A percentile compares a stretch with the other conserved stretches of the same genome.
Evolutionary conservation across 1,139 yeast species (phyloP).

Genomic region (Trichomonascaceae sp.): DNA sequence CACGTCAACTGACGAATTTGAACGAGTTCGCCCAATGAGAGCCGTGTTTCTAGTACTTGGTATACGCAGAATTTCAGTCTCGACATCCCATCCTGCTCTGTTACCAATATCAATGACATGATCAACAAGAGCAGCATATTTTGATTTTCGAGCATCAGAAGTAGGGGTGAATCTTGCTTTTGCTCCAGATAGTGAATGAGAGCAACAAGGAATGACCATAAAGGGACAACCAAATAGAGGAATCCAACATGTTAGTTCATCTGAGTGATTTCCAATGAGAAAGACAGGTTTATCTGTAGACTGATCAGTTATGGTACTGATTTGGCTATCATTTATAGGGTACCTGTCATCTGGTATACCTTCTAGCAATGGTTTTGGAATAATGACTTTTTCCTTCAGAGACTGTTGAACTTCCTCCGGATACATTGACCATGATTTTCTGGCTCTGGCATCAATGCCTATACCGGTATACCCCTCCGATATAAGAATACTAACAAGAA

Average conservation of each 20-base stretch:
- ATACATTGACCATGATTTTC: conserved; percentile 81
- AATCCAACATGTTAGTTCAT: conserved; percentile 92
- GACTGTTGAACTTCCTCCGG: conserved; percentile 53
- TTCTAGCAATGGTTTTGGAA: conserved; percentile 58
- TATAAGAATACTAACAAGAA: conserved; percentile 66
- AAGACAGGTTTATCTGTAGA: conserved; percentile 68
- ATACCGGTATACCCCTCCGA: conserved; percentile 76
- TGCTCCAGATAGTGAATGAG: conserved; percentile 77
- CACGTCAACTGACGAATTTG: conserved; percentile 26
- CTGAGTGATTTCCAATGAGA: conserved; percentile 91
- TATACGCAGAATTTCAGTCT: conserved; percentile 81
- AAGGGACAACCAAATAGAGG: conserved; percentile 84
- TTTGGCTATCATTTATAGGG: conserved; percentile 50
- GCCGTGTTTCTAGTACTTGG: conserved; percentile 96
- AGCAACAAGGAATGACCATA: conserved; percentile 92
- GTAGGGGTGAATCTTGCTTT: conserved; percentile 52
- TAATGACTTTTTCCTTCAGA: conserved; percentile 68
- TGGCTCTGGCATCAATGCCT: conserved; percentile 84
- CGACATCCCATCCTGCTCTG: conserved; percentile 74
- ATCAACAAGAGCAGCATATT: conserved; percentile 79
- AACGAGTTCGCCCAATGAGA: conserved; percentile 54
- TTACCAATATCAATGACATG: conserved; percentile 68
- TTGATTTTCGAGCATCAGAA: conserved; percentile 43
- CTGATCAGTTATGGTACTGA: conserved; percentile 42
- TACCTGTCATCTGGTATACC: conserved; percentile 3